Conservation (phyloP, 75 land plant genomes). For the Sequoia sempervirens region DNA sequence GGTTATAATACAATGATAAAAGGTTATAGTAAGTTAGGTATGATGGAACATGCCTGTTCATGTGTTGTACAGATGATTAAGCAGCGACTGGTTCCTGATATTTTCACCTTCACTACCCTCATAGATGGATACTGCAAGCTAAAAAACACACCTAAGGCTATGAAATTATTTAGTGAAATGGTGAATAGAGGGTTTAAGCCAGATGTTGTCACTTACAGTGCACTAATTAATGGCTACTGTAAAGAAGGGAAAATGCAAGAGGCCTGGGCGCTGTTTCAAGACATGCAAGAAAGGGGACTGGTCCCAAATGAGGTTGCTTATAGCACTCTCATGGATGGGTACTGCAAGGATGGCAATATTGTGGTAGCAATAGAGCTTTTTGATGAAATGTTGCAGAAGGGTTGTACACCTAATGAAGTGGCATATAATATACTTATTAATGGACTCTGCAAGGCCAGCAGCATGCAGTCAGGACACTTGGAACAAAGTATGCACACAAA, state of each 20-base stretch:
- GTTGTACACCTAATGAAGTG: slow-evolving; percentile 55
- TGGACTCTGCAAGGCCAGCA: slow-evolving; percentile 28
- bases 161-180: slow-evolving; percentile 41
- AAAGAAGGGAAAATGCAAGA: slow-evolving; percentile 23
- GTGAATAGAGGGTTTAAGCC: slow-evolving; percentile 29
- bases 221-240: slow-evolving; percentile 58
- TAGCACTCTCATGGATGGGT: slow-evolving; percentile 41
- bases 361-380: slow-evolving; percentile 36
- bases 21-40: slow-evolving; percentile 52
- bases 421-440: slow-evolving; percentile 50
- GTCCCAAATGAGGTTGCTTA: slow-evolving; percentile 65
- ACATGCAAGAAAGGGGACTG: slow-evolving; percentile 37
- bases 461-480: background rate
- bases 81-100: slow-evolving; percentile 35
- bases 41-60: slow-evolving; percentile 39
- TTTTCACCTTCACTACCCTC: slow-evolving; percentile 57
- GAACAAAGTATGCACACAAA: background rate
- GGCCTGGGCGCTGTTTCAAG: slow-evolving; percentile 30
- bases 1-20: slow-evolving; percentile 59
- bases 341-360: slow-evolving; percentile 42
- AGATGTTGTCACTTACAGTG: slow-evolving; percentile 61
- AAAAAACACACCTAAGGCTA: slow-evolving; percentile 34
- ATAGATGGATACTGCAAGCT: slow-evolving; percentile 66
- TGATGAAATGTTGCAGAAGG: slow-evolving; percentile 49
- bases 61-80: slow-evolving; percentile 36